These are phyloP conservation scores for Boletus insuetus DNA, from an alignment of 768 basidiomycete genomes.

Conservation along the genomic window DNA sequence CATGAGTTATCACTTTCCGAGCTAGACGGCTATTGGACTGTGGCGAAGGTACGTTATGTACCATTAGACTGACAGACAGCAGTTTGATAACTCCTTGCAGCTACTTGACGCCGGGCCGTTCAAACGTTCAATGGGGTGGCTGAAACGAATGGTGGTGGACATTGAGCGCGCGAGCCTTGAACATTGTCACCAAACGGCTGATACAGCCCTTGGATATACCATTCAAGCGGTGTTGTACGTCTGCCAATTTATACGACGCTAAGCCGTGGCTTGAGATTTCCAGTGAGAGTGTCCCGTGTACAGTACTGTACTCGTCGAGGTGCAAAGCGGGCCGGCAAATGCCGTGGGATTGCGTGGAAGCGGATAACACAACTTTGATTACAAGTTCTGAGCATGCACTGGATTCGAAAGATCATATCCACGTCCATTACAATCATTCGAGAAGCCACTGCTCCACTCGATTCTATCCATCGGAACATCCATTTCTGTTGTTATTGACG, in stretches of 20 bases:
- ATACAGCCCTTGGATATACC: no score
- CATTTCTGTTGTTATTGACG: neutral
- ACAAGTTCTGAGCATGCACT: slow-evolving; percentile 2
- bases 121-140: neutral
- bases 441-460: neutral
- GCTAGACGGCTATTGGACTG: slow-evolving; percentile 2
- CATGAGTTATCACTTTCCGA: slow-evolving; percentile 2
- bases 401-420: slow-evolving; percentile 1
- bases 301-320: no score
- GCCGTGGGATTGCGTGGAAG: slow-evolving; percentile 6
- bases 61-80: neutral
- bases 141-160: neutral
- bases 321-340: slow-evolving; percentile 5
- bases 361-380: neutral
- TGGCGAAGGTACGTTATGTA: slow-evolving; percentile 19
- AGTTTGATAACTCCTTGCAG: neutral
- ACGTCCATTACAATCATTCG: slow-evolving; percentile 9
- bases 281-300: no score
- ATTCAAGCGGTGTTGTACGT: no score
- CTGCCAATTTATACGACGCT: no score
- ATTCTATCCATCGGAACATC: neutral
- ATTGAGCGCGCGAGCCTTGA: no score
- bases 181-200: no score
- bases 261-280: no score
- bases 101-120: neutral